phyloP scores from a whole-genome alignment of 306 rosid species.

The Fragaria nilgerrensis region DNA sequence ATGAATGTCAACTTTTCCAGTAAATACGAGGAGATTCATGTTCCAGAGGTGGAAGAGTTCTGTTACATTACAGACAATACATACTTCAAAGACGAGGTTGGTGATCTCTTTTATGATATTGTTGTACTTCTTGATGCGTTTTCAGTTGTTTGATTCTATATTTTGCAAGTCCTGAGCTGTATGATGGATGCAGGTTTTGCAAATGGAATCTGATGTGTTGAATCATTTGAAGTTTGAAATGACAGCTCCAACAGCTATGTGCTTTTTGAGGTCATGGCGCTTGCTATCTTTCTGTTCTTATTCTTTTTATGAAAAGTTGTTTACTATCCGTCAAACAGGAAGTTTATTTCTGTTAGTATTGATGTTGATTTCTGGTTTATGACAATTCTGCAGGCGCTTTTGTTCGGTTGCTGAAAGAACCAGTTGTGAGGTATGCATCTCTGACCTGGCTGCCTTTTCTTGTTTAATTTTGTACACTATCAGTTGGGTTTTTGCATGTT shows the following conservation, averaged over 20 bases:
- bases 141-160: slow-evolving; percentile 5
- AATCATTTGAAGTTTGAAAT: slow-evolving; percentile 72
- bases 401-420: slow-evolving; percentile 43
- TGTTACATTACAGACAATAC: slow-evolving; percentile 78
- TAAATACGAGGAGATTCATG: slow-evolving; percentile 81
- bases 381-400: slow-evolving; percentile 46
- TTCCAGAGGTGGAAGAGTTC: slow-evolving; percentile 76
- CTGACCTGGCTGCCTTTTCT: not conserved
- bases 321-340: slow-evolving; percentile 10
- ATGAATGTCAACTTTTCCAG: slow-evolving; percentile 40
- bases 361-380: slow-evolving; percentile 36
- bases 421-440: slow-evolving; percentile 41
- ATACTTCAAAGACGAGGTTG: slow-evolving; percentile 70
- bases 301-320: no score
- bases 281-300: not conserved
- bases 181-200: slow-evolving; percentile 54
- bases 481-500: not conserved
- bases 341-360: not conserved
- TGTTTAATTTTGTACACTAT: not conserved
- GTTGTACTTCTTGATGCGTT: slow-evolving; percentile 18
- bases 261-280: slow-evolving; percentile 59
- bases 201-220: slow-evolving; percentile 73
- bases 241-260: slow-evolving; percentile 66
- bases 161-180: slow-evolving; percentile 17
- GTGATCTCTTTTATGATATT: slow-evolving; percentile 12